Evolutionary conservation across 768 basidiomycete genomes (phyloP).

Genomic region (Boletus patriciae): DNA sequence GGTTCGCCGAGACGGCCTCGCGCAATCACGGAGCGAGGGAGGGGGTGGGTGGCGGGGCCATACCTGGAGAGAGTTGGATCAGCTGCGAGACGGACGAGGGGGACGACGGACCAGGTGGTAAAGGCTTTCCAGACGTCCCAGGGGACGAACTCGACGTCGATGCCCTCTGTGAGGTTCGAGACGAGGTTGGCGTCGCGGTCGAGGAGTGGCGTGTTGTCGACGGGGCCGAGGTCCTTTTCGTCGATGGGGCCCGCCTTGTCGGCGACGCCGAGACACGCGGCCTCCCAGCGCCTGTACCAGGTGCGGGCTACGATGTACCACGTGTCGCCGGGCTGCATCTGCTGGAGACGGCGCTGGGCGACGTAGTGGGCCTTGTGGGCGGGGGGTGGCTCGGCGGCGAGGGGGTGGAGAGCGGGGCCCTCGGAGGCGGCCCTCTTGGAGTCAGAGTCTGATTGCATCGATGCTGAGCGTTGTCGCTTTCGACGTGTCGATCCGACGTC

Average conservation of each 20-base stretch:
- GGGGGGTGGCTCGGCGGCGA: constrained; percentile 30
- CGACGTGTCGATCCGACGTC: constrained; percentile 38
- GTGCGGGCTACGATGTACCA: constrained; percentile 74
- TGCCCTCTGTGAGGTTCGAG: constrained; percentile 53
- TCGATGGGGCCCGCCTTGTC: constrained; percentile 67
- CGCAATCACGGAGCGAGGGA: constrained; percentile 68
- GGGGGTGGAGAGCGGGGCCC: constrained; percentile 39
- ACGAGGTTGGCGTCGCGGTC: constrained; percentile 49
- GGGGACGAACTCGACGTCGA: constrained; percentile 77
- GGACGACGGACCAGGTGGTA: constrained; percentile 49
- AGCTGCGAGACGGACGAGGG: neutral
- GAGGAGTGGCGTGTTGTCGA: constrained; percentile 71
- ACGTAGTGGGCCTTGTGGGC: constrained; percentile 54
- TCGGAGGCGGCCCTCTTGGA: constrained; percentile 80
- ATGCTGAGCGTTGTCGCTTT: constrained; percentile 74
- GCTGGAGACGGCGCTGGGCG: constrained; percentile 42
- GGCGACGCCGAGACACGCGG: constrained; percentile 64
- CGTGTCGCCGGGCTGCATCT: constrained; percentile 64
- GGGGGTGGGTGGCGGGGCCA: constrained; percentile 52
- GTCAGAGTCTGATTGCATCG: constrained; percentile 75
- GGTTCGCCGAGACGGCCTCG: constrained; percentile 52
- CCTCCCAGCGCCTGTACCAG: constrained; percentile 79
- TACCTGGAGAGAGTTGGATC: constrained; percentile 55
- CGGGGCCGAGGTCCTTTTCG: constrained; percentile 66
- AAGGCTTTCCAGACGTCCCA: constrained; percentile 69